phyloP scores from a whole-genome alignment of 83 land plant genomes.

The Picea abies region DNA sequence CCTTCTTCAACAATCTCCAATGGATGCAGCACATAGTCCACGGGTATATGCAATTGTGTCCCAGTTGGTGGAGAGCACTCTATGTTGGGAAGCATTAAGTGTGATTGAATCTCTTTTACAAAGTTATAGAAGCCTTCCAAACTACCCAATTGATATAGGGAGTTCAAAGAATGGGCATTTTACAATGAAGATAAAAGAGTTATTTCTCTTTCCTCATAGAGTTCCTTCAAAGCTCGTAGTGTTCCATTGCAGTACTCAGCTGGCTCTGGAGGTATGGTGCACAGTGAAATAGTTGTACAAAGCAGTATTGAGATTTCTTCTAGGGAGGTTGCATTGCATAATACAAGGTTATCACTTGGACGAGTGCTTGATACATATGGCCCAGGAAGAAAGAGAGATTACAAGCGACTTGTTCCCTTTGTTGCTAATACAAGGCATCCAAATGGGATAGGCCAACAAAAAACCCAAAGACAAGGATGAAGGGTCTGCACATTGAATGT shows the following conservation, averaged over 20 bases:
- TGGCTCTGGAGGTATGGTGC: conserved; percentile 62
- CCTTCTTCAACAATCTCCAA: conserved; percentile 84
- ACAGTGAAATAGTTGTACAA: conserved; percentile 9
- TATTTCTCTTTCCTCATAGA: conserved; percentile 56
- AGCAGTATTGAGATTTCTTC: conserved; percentile 41
- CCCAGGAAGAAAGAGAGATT: conserved; percentile 78
- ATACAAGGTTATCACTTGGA: conserved; percentile 90
- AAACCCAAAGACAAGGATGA: conserved; percentile 15
- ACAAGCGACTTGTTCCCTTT: conserved; percentile 91
- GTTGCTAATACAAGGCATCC: conserved; percentile 63
- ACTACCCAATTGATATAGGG: no score
- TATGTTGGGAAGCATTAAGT: conserved; percentile 91
- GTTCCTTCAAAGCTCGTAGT: conserved; percentile 88
- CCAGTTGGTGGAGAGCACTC: conserved; percentile 88
- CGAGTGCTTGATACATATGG: conserved; percentile 92
- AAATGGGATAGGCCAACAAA: conserved; percentile 13
- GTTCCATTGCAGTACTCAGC: conserved; percentile 72
- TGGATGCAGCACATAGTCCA: conserved; percentile 91
- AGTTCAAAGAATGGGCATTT: conserved; percentile 41
- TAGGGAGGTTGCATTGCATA: conserved; percentile 86
- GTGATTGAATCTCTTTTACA: conserved; percentile 95
- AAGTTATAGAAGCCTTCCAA: conserved; percentile 21
- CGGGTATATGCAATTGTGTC: conserved; percentile 93
- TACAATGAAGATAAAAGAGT: conserved; percentile 42
- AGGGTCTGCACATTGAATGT: not conserved